Evolutionary conservation across 257 asterid genomes (phyloP).

Genomic region (Forsythia viridissima): DNA sequence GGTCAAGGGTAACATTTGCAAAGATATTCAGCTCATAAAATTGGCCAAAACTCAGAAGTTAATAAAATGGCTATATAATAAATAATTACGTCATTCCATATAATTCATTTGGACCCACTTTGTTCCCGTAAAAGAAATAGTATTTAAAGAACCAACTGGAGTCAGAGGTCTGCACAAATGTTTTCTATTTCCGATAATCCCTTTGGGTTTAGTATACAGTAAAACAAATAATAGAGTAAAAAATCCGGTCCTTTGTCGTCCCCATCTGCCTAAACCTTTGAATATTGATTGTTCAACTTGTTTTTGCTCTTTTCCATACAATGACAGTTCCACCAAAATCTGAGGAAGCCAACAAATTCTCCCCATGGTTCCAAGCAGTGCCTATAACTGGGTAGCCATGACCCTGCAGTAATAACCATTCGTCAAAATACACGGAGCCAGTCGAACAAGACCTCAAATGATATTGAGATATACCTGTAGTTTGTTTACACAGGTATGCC

Average conservation of each 20-base stretch:
- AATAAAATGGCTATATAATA: background rate
- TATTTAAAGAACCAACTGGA: background rate
- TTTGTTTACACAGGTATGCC: slow-evolving; percentile 91
- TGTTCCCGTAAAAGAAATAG: background rate
- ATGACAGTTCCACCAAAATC: slow-evolving; percentile 98
- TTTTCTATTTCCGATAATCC: background rate
- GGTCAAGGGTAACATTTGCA: background rate
- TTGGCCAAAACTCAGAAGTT: too few relatives aligned
- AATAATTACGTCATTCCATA: background rate
- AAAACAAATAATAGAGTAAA: background rate
- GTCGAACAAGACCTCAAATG: background rate
- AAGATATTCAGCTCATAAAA: background rate
- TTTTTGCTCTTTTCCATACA: slow-evolving; percentile 94
- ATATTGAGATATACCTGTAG: slow-evolving; percentile 61
- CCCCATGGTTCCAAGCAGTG: slow-evolving; percentile 96
- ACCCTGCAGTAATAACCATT: slow-evolving; percentile 53
- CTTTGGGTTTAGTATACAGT: background rate
- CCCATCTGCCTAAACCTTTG: too few relatives aligned
- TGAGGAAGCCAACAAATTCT: slow-evolving; percentile 89
- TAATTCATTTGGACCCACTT: background rate
- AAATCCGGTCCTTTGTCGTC: background rate
- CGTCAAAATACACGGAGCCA: background rate
- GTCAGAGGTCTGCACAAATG: background rate
- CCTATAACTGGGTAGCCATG: slow-evolving; percentile 94
- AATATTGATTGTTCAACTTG: slow-evolving; percentile 27